A percentile compares a stretch with the other conserved stretches of the same genome.
These are phyloP conservation scores for Sarocladium oryzae DNA, from an alignment of 2,329 filamentous ascomycete species.

Conservation along the genomic window DNA sequence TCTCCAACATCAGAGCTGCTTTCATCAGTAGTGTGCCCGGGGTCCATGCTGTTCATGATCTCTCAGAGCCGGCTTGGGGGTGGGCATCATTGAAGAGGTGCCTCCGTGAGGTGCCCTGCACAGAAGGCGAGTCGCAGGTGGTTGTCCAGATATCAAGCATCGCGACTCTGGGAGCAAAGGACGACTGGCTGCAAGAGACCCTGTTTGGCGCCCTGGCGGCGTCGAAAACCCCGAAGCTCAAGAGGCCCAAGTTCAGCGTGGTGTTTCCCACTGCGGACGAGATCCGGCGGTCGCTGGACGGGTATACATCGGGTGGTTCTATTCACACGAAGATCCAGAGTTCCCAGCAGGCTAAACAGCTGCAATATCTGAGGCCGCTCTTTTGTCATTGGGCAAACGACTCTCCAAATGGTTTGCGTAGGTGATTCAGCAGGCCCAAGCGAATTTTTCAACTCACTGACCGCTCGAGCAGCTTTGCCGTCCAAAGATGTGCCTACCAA, in stretches of 20 bases:
- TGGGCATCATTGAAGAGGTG: slow-evolving; percentile 63
- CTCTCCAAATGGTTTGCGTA: slow-evolving; percentile 27
- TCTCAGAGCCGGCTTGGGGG: slow-evolving; percentile 60
- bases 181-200: slow-evolving; percentile 65
- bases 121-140: slow-evolving; percentile 31
- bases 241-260: slow-evolving; percentile 54
- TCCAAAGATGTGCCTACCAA: slow-evolving; percentile 17
- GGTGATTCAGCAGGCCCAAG: slow-evolving; percentile 6
- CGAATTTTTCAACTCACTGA: neutral
- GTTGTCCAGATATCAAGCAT: slow-evolving; percentile 72
- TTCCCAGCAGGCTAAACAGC: slow-evolving; percentile 63
- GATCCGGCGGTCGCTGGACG: slow-evolving; percentile 68
- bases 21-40: slow-evolving; percentile 77
- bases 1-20: slow-evolving; percentile 59
- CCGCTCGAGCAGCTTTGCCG: slow-evolving; percentile 19
- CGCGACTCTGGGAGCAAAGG: slow-evolving; percentile 64
- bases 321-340: slow-evolving; percentile 78
- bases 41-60: slow-evolving; percentile 45
- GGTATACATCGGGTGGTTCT: slow-evolving; percentile 69
- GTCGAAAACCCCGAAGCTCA: slow-evolving; percentile 20
- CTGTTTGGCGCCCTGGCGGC: slow-evolving; percentile 46
- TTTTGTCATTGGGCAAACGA: slow-evolving; percentile 73
- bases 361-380: slow-evolving; percentile 63
- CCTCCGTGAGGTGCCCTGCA: slow-evolving; percentile 47
- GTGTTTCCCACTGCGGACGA: slow-evolving; percentile 78